Base-by-base conservation (phyloP, 371 early-diverging fungal genomes). In the Mucor velutinosus region DNA sequence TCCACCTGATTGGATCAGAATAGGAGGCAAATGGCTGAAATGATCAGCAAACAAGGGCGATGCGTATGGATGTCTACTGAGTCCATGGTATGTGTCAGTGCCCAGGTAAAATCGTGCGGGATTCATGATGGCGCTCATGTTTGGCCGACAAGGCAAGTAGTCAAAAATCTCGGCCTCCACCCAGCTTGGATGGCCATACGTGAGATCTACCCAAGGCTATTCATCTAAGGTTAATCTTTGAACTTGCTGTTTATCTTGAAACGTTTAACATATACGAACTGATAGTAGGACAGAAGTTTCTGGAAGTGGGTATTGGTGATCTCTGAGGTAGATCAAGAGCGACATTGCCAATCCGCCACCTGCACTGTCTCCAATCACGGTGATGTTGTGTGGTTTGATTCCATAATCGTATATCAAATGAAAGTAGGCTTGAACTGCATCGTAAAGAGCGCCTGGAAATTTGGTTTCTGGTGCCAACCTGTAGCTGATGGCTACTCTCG, bases 311-410 rank as follows among this genome's bases (percentile, higher is more conserved):
- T 74, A 66, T 14, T 71, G 72, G n/a, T 77, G 78, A 64, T 82
- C 78, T 64, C 69, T 77, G 71, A 76, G 78, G 58, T 68, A 78
- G 58, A 64, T 30, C 65, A 80, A 77, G 49, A 71, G 78, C 32
- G 62, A 74, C 71, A 67, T 76, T 7, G 60, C 75, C 58, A 58
- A 75, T 21, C 83, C 80, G 15, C 89, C 88, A 12, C 93, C 93
- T 4, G 93, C 93, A 29, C 89, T 88, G 69, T 93, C 94, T 4
- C 94, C 94, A 65, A 84, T 76, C 23, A 94, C 55, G 21, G 89
- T 71, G 47, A 94, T 87, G 47, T 90, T 79, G 23, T 77, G 71
- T 0, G 85, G 84, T 43, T 82, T 64, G 37, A 87, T 51, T 3
- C 76, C 74, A 12, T 68, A 61, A 4, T 62, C 32, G 19, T 47